Evolutionary conservation across 2,329 filamentous ascomycete genomes (phyloP).

Genomic region (Aspergillus pseudoglaucus): DNA sequence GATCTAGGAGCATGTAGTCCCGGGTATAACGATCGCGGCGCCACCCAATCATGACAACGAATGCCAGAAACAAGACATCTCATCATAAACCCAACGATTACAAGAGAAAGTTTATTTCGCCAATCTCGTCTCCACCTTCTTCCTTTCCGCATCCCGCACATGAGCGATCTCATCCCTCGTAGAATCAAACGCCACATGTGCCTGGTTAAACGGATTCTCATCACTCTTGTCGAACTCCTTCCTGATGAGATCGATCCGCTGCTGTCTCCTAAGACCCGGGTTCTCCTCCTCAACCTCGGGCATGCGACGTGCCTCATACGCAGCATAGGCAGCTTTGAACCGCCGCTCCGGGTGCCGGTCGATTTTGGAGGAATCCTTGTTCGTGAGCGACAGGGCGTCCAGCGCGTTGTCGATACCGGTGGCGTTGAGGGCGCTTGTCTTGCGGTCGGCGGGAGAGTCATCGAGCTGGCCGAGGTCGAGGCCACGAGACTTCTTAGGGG

Average conservation of each 20-base stretch:
- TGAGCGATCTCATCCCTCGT: slow-evolving; percentile 67
- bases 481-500: slow-evolving; percentile 52
- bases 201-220: slow-evolving; percentile 94
- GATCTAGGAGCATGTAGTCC: too few relatives aligned
- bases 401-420: slow-evolving; percentile 89
- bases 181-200: slow-evolving; percentile 67
- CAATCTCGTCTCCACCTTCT: slow-evolving; percentile 68
- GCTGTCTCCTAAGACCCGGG: slow-evolving; percentile 70
- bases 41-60: too few relatives aligned
- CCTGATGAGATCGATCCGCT: slow-evolving; percentile 73
- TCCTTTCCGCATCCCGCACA: slow-evolving; percentile 59
- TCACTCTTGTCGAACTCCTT: slow-evolving; percentile 94
- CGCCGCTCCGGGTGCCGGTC: slow-evolving; percentile 84
- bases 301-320: slow-evolving; percentile 73
- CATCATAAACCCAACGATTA: not conserved
- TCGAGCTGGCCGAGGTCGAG: slow-evolving; percentile 73
- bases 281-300: slow-evolving; percentile 81
- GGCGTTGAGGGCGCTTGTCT: slow-evolving; percentile 63
- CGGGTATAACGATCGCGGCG: too few relatives aligned
- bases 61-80: not conserved
- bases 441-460: slow-evolving; percentile 43
- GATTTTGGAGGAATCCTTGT: slow-evolving; percentile 58
- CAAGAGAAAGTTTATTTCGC: slow-evolving; percentile 13
- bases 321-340: slow-evolving; percentile 77
- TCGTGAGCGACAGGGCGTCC: slow-evolving; percentile 69